Evolutionary conservation across 352 stramenopile species (phyloP), one percentile per base, ranked within the genome.

Genomic region (Globisporangium okanoganense): DNA sequence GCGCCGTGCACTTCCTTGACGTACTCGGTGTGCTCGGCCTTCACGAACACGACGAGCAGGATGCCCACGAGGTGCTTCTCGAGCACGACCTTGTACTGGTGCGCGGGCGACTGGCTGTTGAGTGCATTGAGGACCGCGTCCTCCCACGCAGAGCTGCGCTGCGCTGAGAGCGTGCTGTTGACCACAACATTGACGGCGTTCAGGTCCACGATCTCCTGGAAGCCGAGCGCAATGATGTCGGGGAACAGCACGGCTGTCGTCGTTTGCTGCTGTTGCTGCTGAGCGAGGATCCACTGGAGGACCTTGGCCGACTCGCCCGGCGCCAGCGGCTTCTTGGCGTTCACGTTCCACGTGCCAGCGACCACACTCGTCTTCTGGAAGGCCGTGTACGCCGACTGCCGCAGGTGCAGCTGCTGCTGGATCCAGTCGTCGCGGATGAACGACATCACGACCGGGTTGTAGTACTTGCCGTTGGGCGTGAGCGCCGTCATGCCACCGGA

Each of bases 131-230:
- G 74, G 20, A 99, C 80, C 10, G 78, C 72, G n/a, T 99, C 93
- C 45, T 96, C 73, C 90, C 90, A 97, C 51, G 91, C 85, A 9
- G 88, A 62, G 58, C 82, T 93, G 5, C 95, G 81, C 66, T 98
- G 87, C 35, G 93, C 87, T 20, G 88, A 98, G 50, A 98, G 90
- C 12, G 67, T 64, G 65, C 94, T 98, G 59, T 99, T 98, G 0
- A 99, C 94, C 1, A 98, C 96, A 0, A 99, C 97, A 68, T 99
- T 99, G 14, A 99, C 95, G 3, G 97, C 98, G 71, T 99, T 99
- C 6, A 99, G 74, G 79, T 99, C 98, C 0, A 99, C 98, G 65
- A 99, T 99, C 83, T 99, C 98, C 70, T 99, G 97, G 67, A 99
- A 94, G 1, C 87, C 83, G 16, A 94, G 55, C 1, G 80, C 83